Conservation (phyloP, 768 basidiomycete genomes). For the Auriscalpium orientale region DNA sequence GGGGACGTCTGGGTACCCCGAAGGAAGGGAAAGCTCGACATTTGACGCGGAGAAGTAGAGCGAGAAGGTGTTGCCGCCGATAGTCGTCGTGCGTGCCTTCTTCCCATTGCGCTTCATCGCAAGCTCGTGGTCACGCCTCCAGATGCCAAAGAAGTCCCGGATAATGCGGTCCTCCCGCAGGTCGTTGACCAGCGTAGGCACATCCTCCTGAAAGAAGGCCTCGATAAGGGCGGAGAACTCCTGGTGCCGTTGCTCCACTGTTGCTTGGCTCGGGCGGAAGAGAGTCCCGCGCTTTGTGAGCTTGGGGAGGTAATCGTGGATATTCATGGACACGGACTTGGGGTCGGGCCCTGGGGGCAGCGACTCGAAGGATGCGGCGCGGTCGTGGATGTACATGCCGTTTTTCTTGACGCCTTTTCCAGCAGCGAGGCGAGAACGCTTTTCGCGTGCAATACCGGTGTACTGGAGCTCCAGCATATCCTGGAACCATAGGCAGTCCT, state of each 20-base stretch:
- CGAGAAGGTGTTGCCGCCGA: constrained; percentile 34
- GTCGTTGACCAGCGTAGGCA: constrained; percentile 61
- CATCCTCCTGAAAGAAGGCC: constrained; percentile 48
- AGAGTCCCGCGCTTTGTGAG: constrained; percentile 66
- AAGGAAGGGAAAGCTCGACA: constrained; percentile 22
- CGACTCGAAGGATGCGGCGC: constrained; percentile 79
- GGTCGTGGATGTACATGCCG: constrained; percentile 61
- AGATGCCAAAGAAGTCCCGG: constrained; percentile 73
- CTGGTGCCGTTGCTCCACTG: constrained; percentile 50
- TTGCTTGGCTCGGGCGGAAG: constrained; percentile 64
- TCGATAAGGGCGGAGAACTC: constrained; percentile 56
- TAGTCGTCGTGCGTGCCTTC: constrained; percentile 13
- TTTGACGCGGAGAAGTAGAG: constrained; percentile 47
- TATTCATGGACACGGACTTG: constrained; percentile 58
- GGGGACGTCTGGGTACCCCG: constrained; percentile 10
- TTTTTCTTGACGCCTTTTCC: constrained; percentile 74
- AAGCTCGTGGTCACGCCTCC: constrained; percentile 66
- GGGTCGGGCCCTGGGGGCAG: constrained; percentile 81
- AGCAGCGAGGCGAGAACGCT: constrained; percentile 55
- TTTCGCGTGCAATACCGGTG: constrained; percentile 50
- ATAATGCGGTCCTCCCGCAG: constrained; percentile 49
- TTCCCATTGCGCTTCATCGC: constrained; percentile 32
- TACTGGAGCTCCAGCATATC: constrained; percentile 63
- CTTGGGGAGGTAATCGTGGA: constrained; percentile 59
- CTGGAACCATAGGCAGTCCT: constrained; percentile 76